phyloP scores from a whole-genome alignment of 768 basidiomycete species.

The Suillus ampliporus region DNA sequence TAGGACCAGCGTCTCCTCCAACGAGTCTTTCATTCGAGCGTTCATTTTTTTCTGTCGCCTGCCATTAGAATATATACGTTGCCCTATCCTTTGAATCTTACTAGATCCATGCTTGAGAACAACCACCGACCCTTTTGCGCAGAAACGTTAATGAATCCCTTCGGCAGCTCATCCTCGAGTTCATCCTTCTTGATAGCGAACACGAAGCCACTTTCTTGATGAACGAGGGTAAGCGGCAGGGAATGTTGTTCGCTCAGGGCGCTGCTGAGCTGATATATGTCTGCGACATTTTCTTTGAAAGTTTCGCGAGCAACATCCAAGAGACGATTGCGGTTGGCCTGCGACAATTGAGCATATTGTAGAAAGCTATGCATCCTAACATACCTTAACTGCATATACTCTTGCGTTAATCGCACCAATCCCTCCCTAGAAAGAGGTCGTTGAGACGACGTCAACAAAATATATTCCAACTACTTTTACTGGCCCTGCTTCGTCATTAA shows the following conservation, averaged over 20 bases:
- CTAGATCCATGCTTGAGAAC: conserved; percentile 85
- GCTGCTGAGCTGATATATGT: conserved; percentile 75
- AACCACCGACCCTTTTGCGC: conserved; percentile 72
- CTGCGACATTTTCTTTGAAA: conserved; percentile 90
- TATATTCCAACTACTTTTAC: conserved; percentile 55
- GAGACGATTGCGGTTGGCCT: conserved; percentile 81
- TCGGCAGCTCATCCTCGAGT: conserved; percentile 61
- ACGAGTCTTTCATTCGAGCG: conserved; percentile 85
- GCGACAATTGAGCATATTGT: not conserved
- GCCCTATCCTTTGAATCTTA: conserved; percentile 38
- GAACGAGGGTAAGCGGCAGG: conserved; percentile 68
- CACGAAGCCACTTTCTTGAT: conserved; percentile 77
- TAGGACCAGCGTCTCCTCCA: conserved; percentile 88
- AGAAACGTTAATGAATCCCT: conserved; percentile 70
- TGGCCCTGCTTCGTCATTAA: conserved; percentile 74
- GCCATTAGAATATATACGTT: not conserved
- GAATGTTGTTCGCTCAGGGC: conserved; percentile 64
- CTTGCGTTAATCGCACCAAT: conserved; percentile 76
- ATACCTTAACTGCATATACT: conserved; percentile 87
- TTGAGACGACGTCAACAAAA: not conserved
- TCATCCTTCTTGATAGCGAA: conserved; percentile 68
- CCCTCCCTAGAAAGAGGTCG: conserved; percentile 56
- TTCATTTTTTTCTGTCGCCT: conserved; percentile 79
- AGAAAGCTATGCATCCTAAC: not conserved
- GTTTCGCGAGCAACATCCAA: conserved; percentile 96